Evolutionary conservation across 345 rosid species (phyloP), one percentile per base, ranked within the genome.

Genomic region (Euclidium syriacum): DNA sequence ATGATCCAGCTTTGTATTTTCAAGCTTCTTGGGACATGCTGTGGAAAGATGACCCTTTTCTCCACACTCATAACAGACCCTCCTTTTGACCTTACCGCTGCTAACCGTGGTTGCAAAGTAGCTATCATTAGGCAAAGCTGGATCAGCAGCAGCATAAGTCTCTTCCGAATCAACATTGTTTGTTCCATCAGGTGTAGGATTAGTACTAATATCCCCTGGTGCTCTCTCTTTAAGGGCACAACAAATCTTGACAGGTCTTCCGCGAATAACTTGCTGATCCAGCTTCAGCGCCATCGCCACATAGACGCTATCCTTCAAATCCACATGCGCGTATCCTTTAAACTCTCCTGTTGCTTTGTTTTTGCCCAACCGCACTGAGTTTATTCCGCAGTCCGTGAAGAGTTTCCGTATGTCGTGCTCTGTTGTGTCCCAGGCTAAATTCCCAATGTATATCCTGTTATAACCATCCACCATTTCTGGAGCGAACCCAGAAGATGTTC

Each of bases 301-400:
- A 6, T 85, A 87, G 14, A 73, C 66, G 38, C 83, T 80, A 60
- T 87, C 87, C 8, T 83, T 71, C 72, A 90, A 94, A 70, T 87
- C 92, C 35, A 90, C 84, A 62, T 90, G 99, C 18, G 88, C 97
- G 32, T 83, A 90, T 30, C 99, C 99, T 57, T 75, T 78, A 75
- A 90, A 87, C 44, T 85, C 92, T 58, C 83, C 88, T 10, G 91
- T 87, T 74, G 84, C 95, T 77, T 89, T 92, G 80, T 85, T 73
- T 70, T 25, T 74, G 18, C 96, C 99, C n/a, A 82, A 77, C 16
- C 97, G 90, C 26, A 94, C 53, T 4, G 90, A 81, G 29, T 80
- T 74, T 47, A 85, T 82, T 19, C 68, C 77, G 71, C 90, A 94
- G 64, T 76, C 96, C 1, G 90, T 79, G 77, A 94, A 87, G 73